Evolutionary conservation across 495 filamentous ascomycete species (phyloP).

Genomic region (Clavariopsis aquatica): DNA sequence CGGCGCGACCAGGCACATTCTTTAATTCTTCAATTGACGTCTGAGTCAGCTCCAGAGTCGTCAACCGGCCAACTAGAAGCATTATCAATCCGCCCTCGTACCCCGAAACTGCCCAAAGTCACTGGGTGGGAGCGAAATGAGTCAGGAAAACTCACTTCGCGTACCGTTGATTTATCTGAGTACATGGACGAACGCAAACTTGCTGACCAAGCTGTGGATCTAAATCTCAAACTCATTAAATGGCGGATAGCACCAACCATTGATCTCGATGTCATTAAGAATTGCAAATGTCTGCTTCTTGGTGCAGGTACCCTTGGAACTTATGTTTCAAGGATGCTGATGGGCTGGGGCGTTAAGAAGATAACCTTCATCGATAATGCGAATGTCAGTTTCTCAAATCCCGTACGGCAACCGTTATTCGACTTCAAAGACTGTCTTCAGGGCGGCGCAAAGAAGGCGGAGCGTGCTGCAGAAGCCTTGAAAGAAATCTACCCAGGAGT

Average conservation of each 20-base stretch:
- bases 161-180: conserved; percentile 76
- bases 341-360: conserved; percentile 96
- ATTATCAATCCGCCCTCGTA: conserved; percentile 33
- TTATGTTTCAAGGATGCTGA: conserved; percentile 84
- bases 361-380: conserved; percentile 97
- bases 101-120: conserved; percentile 70
- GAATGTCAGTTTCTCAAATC: conserved; percentile 95
- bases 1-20: conserved; percentile 77
- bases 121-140: conserved; percentile 93
- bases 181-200: conserved; percentile 87
- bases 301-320: conserved; percentile 92
- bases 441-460: conserved; percentile 82
- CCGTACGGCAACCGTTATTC: conserved; percentile 91
- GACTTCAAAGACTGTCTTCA: conserved; percentile 83
- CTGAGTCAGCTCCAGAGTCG: conserved; percentile 47
- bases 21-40: conserved; percentile 68
- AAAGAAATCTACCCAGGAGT: conserved; percentile 89
- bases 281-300: conserved; percentile 88
- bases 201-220: conserved; percentile 93
- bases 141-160: conserved; percentile 70
- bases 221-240: conserved; percentile 98
- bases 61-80: conserved; percentile 16
- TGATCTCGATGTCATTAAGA: conserved; percentile 84
- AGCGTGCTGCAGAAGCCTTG: conserved; percentile 76
- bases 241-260: conserved; percentile 91